phyloP scores from a whole-genome alignment of 805 yeast genomes.

The Cyberlindnera petersonii region DNA sequence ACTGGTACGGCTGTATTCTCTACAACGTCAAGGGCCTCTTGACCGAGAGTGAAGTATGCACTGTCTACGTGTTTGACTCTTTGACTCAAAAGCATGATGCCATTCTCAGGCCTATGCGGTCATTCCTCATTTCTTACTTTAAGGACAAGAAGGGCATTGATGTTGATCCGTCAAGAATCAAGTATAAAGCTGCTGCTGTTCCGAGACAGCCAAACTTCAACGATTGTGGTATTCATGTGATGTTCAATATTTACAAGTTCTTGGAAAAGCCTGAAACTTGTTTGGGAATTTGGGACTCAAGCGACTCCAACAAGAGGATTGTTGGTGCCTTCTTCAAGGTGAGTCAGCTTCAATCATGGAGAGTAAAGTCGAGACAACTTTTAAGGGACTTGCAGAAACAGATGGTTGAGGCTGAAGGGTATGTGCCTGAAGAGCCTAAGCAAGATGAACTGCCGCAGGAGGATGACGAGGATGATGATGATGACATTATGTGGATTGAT shows the following conservation, averaged over 20 bases:
- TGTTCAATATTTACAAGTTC: conserved; percentile 64
- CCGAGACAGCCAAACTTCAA: conserved; percentile 86
- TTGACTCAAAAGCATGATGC: conserved; percentile 54
- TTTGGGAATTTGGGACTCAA: conserved; percentile 43
- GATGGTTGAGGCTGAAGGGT: too few relatives aligned
- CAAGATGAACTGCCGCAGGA: too few relatives aligned
- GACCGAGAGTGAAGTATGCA: conserved; percentile 16
- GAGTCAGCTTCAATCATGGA: conserved; percentile 25
- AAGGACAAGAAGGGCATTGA: conserved; percentile 52
- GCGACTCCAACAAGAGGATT: conserved; percentile 15
- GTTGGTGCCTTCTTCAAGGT: conserved; percentile 22
- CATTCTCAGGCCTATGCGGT: conserved; percentile 48
- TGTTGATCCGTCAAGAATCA: conserved; percentile 44
- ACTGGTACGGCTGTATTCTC: conserved; percentile 85
- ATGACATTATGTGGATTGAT: too few relatives aligned
- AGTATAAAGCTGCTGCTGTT: conserved; percentile 48
- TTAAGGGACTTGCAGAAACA: too few relatives aligned
- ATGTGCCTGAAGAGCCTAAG: too few relatives aligned
- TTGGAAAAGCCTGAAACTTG: conserved; percentile 47
- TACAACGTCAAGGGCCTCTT: conserved; percentile 42
- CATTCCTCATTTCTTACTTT: conserved; percentile 65
- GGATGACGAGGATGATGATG: too few relatives aligned
- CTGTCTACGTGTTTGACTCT: conserved; percentile 66
- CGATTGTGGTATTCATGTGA: conserved; percentile 93
- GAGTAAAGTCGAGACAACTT: too few relatives aligned